phyloP scores from a whole-genome alignment of 164 flowering plant genomes.

The Platanus orientalis region DNA sequence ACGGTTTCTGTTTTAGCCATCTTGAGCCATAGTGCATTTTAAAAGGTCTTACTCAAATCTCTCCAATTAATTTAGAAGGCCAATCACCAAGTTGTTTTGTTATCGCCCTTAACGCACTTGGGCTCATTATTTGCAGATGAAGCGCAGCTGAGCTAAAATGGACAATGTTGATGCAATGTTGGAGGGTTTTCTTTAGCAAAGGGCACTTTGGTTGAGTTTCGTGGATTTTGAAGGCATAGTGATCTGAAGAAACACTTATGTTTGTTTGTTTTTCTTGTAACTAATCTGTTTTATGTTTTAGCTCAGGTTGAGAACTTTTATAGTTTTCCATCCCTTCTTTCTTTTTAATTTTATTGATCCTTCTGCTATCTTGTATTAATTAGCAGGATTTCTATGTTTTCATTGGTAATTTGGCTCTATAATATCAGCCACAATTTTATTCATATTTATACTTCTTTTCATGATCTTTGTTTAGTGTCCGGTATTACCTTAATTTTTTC shows the following conservation, averaged over 20 bases:
- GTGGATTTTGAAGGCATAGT: neutral
- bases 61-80: neutral
- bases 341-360: neutral
- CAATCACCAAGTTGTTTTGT: constrained; percentile 3
- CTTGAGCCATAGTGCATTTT: neutral
- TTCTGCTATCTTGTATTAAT: neutral
- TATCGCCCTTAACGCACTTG: constrained; percentile 13
- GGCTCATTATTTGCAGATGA: constrained; percentile 34
- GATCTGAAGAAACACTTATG: neutral
- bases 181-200: constrained; percentile 2
- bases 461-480: neutral
- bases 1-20: neutral
- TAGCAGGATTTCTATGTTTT: neutral
- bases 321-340: neutral
- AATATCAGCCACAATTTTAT: neutral
- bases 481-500: too few relatives aligned
- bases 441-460: neutral
- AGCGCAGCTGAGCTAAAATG: constrained; percentile 9
- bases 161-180: constrained; percentile 8
- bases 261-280: neutral
- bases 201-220: neutral
- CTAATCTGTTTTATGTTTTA: constrained; percentile 2
- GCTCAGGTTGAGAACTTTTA: neutral
- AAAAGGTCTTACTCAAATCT: neutral
- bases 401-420: neutral